Evolutionary conservation across 1,284 basidiomycete genomes (phyloP), one percentile per base, ranked within the genome.

Genomic region (Cutaneotrichosporon mucoides): DNA sequence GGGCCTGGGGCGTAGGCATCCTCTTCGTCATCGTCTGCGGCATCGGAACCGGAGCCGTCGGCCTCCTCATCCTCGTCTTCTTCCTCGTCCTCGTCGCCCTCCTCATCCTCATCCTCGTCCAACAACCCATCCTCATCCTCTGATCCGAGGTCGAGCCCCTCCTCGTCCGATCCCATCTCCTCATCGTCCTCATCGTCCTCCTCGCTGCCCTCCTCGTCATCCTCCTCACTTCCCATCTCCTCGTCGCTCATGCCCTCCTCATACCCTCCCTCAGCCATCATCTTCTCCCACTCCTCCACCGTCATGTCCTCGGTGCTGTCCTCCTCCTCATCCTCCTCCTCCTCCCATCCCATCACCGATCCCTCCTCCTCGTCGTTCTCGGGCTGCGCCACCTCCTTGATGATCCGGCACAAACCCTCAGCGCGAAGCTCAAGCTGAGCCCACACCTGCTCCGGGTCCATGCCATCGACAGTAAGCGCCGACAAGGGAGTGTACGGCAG

Each of bases 401-500:
- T 61, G 6, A 76, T 71, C 33, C 65, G 67, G 36, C 68, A 69
- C 9, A 79, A 66, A 34, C 73, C 84, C 64, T 85, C 83, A 34
- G 86, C 79, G 50, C 89, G 82, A 51, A 95, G 80, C 71, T 96
- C 93, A 54, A 95, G 76, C 77, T 96, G 95, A 50, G 88, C 86
- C 95, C 95, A 99, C 34, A 98, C 81, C 76, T 96, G 93, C 59
- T 91, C 89, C 24, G 85, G 83, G 66, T 87, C 86, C 85, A 96
- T 88, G n/a, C 84, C 87, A n/a, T 91, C 85, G 10, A 86, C 81
- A 61, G 87, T 88, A 16, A 98, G 83, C 53, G 84, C 84, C 2
- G 84, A 79, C 3, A 97, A 79, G 4, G 92, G 91, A 0, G 93
- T 95, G 50, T 82, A 81, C 46, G 83, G 78, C 52, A 90, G 82